These are phyloP conservation scores for Pythium sp. DNA, from an alignment of 352 stramenopile genomes.

Conservation along the genomic window DNA sequence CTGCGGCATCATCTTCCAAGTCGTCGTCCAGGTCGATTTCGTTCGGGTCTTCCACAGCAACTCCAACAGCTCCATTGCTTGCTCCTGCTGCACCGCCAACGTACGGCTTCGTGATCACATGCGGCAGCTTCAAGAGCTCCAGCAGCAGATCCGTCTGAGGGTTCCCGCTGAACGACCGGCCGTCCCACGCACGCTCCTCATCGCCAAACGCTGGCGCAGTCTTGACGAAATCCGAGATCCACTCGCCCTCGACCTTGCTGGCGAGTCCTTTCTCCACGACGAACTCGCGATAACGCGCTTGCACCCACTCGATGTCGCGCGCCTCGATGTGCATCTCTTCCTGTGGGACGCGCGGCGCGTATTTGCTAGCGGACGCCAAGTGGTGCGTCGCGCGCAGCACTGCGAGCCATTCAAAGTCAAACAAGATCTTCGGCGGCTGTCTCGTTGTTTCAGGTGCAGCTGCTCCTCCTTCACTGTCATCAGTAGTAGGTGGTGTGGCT, in stretches of 20 bases:
- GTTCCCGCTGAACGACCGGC: slow-evolving; percentile 68
- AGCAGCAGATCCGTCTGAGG: slow-evolving; percentile 95
- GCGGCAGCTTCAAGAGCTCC: slow-evolving; percentile 89
- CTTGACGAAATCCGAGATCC: slow-evolving; percentile 78
- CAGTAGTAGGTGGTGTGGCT: background rate
- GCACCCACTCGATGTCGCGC: slow-evolving; percentile 79
- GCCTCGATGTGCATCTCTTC: slow-evolving; percentile 75
- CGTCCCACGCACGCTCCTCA: slow-evolving; percentile 23
- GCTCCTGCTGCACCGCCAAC: background rate
- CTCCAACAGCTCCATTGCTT: slow-evolving; percentile 1
- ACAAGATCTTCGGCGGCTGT: slow-evolving; percentile 70
- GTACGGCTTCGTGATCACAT: slow-evolving; percentile 94
- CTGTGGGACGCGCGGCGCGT: slow-evolving; percentile 62
- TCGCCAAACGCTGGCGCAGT: slow-evolving; percentile 66
- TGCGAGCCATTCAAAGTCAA: slow-evolving; percentile 95
- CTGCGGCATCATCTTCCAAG: slow-evolving; percentile 19
- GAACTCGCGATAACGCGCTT: slow-evolving; percentile 44
- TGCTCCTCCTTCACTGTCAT: background rate
- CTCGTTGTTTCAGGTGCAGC: slow-evolving; percentile 3
- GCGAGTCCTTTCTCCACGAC: slow-evolving; percentile 45
- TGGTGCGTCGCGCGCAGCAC: slow-evolving; percentile 92
- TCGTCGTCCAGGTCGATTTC: slow-evolving; percentile 57
- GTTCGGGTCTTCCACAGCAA: slow-evolving; percentile 43
- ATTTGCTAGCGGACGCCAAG: slow-evolving; percentile 67
- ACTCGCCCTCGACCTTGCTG: slow-evolving; percentile 50